Evolutionary conservation across 2,329 filamentous ascomycete genomes (phyloP).

Genomic region (Whalleya microplaca): DNA sequence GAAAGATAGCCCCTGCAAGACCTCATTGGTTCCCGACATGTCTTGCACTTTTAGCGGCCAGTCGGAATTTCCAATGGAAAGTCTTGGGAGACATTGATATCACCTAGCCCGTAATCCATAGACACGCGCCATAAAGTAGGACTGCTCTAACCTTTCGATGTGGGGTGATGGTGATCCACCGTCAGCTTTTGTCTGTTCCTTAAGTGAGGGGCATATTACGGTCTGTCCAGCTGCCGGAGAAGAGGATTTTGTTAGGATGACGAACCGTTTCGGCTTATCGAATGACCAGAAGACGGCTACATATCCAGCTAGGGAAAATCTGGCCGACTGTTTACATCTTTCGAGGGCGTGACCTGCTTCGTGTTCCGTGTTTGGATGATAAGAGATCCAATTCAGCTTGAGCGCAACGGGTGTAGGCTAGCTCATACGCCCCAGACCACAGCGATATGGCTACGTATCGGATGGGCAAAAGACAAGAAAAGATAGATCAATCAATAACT

Average conservation of each 20-base stretch:
- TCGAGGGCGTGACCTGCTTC: neutral
- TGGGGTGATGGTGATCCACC: constrained; percentile 2
- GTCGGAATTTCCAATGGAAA: constrained; percentile 3
- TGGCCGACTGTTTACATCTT: neutral
- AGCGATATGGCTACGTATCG: neutral
- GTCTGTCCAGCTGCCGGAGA: constrained; percentile 19
- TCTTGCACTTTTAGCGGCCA: constrained; percentile 5
- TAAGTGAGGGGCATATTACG: constrained; percentile 17
- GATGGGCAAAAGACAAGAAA: neutral
- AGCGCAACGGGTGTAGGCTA: neutral
- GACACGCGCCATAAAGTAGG: neutral
- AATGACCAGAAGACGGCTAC: neutral
- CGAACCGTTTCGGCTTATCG: neutral
- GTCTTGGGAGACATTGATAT: neutral
- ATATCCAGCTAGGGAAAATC: neutral
- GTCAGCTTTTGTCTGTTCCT: constrained; percentile 10
- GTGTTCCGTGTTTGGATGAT: neutral
- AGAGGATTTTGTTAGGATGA: constrained; percentile 11
- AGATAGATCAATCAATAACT: constrained; percentile 2
- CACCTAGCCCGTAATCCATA: constrained; percentile 6
- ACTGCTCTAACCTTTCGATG: constrained; percentile 13
- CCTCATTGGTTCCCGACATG: constrained; percentile 17
- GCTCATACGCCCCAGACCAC: too few species aligned
- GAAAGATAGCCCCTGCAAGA: constrained; percentile 2
- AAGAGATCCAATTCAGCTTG: neutral